These are phyloP conservation scores for Medicago lupulina DNA, from an alignment of 306 rosid genomes.

Conservation along the genomic window DNA sequence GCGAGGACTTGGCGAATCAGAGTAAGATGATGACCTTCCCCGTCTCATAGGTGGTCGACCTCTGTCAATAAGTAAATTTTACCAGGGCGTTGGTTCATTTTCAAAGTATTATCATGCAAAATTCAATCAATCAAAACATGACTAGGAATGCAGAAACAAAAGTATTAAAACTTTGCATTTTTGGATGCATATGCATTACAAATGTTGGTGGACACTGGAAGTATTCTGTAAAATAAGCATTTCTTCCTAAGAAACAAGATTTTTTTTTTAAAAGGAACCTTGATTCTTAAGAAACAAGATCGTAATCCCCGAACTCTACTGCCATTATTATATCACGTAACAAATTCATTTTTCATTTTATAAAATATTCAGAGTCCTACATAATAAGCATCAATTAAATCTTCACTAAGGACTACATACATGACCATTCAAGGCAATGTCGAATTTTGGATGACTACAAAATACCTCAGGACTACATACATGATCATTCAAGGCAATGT, in stretches of 20 bases:
- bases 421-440: constrained; percentile 2
- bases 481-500: constrained; percentile 16
- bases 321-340: not conserved
- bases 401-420: not conserved
- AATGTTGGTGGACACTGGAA: not conserved
- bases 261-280: too few relatives aligned
- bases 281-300: not conserved
- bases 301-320: not conserved
- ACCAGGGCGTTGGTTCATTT: constrained; percentile 7
- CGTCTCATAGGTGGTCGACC: constrained; percentile 83
- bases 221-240: constrained; percentile 20
- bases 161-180: constrained; percentile 14
- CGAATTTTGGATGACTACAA: constrained; percentile 18
- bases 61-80: constrained; percentile 50
- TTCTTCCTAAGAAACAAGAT: constrained; percentile 6
- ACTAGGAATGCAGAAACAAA: constrained; percentile 15
- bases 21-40: constrained; percentile 87
- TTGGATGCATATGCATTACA: constrained; percentile 7
- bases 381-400: constrained; percentile 18
- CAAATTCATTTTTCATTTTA: not conserved
- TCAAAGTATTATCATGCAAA: constrained; percentile 5
- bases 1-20: constrained; percentile 91
- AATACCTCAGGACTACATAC: not conserved
- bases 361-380: constrained; percentile 2
- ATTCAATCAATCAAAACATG: constrained; percentile 18